A percentile compares a stretch with the other conserved stretches of the same genome.
phyloP scores from a whole-genome alignment of 345 rosid genomes.

The Lumnitzera racemosa region DNA sequence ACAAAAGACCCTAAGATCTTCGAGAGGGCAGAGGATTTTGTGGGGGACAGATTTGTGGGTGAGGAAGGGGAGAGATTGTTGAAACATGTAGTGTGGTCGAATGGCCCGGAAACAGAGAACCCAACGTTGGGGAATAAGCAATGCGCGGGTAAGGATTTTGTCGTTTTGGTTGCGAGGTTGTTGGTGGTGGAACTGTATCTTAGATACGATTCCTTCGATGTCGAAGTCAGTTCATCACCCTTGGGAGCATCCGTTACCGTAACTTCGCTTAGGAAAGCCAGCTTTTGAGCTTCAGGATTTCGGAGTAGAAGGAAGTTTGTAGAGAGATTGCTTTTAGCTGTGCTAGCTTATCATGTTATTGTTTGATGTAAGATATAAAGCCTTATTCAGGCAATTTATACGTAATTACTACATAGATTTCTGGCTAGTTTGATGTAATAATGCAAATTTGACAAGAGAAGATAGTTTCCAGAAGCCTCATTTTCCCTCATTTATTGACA shows the following conservation, averaged over 20 bases:
- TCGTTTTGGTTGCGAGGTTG: conserved; percentile 23
- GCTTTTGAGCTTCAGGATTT: too few relatives aligned
- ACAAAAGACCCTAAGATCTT: conserved; percentile 21
- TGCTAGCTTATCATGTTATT: too few relatives aligned
- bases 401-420: too few relatives aligned
- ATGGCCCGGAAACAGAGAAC: conserved; percentile 29
- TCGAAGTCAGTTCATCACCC: conserved; percentile 14
- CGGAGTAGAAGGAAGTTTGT: too few relatives aligned
- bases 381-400: too few relatives aligned
- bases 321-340: too few relatives aligned
- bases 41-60: conserved; percentile 18
- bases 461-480: too few relatives aligned
- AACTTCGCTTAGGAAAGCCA: conserved; percentile 19
- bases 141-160: conserved; percentile 35
- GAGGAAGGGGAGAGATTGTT: conserved; percentile 30
- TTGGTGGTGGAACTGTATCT: conserved; percentile 29
- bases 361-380: too few relatives aligned
- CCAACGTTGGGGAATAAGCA: conserved; percentile 30
- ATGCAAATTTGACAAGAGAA: too few relatives aligned
- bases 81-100: conserved; percentile 35
- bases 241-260: conserved; percentile 17
- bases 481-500: too few relatives aligned
- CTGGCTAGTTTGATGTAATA: too few relatives aligned
- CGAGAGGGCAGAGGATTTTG: conserved; percentile 19
- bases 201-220: conserved; percentile 27